Percentiles rank a stretch among this genome's conserved stretches.
These are phyloP conservation scores for Suhomyces coccinellae DNA, from an alignment of 1,139 yeast species.

Conservation along the genomic window DNA sequence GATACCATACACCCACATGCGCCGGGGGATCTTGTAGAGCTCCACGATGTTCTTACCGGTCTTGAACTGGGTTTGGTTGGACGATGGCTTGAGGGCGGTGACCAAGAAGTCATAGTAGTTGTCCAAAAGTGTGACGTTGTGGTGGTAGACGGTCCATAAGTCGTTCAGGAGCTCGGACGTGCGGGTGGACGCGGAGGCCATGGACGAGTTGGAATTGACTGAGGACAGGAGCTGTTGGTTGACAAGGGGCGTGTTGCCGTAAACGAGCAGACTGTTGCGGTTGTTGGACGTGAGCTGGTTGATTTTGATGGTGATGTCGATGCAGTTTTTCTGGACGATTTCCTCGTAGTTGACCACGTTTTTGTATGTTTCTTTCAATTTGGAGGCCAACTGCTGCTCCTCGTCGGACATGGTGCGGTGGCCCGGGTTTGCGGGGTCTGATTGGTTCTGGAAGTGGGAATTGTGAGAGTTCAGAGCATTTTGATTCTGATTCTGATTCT, in stretches of 20 bases:
- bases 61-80: slow-evolving; percentile 53
- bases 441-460: slow-evolving; percentile 12
- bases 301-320: slow-evolving; percentile 53
- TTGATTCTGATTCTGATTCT: slow-evolving; percentile 12
- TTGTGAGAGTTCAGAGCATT: no score
- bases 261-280: slow-evolving; percentile 17
- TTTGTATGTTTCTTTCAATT: slow-evolving; percentile 72
- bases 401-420: slow-evolving; percentile 54
- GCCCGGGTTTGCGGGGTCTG: slow-evolving; percentile 8
- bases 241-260: slow-evolving; percentile 21
- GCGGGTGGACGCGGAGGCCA: slow-evolving; percentile 23
- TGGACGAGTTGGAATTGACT: slow-evolving; percentile 19
- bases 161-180: slow-evolving; percentile 60
- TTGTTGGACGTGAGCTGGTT: slow-evolving; percentile 41
- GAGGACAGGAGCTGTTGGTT: slow-evolving; percentile 23
- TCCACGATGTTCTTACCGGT: slow-evolving; percentile 76
- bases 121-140: slow-evolving; percentile 62
- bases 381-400: slow-evolving; percentile 69
- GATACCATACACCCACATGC: slow-evolving; percentile 84
- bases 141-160: slow-evolving; percentile 70
- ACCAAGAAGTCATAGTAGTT: slow-evolving; percentile 70
- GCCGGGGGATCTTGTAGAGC: slow-evolving; percentile 70
- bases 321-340: slow-evolving; percentile 66
- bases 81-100: slow-evolving; percentile 65
- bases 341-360: slow-evolving; percentile 67